Evolutionary conservation across 108 stramenopile genomes (phyloP).

Genomic region (Discostella stelligeroides): DNA sequence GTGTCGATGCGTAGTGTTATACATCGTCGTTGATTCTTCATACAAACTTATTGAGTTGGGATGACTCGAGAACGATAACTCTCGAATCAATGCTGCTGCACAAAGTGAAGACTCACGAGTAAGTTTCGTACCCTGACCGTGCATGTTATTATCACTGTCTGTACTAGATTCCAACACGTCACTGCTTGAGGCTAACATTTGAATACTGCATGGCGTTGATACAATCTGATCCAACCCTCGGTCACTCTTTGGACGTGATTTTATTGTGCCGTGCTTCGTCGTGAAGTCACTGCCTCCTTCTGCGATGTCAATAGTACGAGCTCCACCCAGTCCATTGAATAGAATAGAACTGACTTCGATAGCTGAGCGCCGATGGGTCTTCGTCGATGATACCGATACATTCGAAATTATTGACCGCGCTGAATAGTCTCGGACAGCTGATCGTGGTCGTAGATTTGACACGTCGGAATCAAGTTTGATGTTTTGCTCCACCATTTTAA

Average conservation of each 20-base stretch:
- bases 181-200: not conserved
- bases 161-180: not conserved
- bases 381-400: slow-evolving; percentile 18
- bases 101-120: slow-evolving; percentile 1
- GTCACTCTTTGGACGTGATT: not conserved
- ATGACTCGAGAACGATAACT: slow-evolving; percentile 20
- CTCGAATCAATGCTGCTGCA: slow-evolving; percentile 17
- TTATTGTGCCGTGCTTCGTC: not conserved
- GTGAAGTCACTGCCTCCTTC: not conserved
- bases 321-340: not conserved
- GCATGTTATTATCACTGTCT: not conserved
- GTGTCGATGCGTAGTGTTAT: not conserved
- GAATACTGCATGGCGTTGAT: not conserved
- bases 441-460: slow-evolving; percentile 9
- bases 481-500: too few species aligned
- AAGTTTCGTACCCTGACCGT: slow-evolving; percentile 7
- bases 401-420: slow-evolving; percentile 15
- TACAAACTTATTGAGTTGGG: not conserved
- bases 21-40: not conserved
- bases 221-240: not conserved
- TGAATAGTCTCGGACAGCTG: slow-evolving; percentile 4
- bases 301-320: not conserved
- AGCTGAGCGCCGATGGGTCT: slow-evolving; percentile 19
- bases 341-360: slow-evolving; percentile 33
- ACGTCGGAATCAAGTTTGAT: too few species aligned